Percentiles rank a stretch among this genome's conserved stretches.
Conservation (phyloP, 768 basidiomycete species). For the Tubosaeta sp. region DNA sequence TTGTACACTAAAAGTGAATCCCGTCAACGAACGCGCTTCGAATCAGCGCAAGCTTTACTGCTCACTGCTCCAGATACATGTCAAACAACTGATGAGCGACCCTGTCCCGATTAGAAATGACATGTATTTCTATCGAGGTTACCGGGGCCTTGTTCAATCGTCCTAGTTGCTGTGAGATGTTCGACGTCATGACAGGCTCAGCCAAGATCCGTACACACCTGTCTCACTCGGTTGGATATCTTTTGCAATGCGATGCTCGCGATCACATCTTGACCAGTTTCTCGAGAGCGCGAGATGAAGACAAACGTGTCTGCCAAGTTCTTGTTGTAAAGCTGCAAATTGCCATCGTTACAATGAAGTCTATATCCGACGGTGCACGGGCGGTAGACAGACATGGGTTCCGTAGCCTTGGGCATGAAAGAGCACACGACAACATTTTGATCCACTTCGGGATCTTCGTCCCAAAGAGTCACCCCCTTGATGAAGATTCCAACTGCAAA, state of each 20-base stretch:
- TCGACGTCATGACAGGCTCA: not conserved
- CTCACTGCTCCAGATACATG: slow-evolving; percentile 64
- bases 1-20: slow-evolving; percentile 35
- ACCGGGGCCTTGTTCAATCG: slow-evolving; percentile 50
- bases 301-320: slow-evolving; percentile 52
- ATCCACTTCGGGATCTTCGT: slow-evolving; percentile 53
- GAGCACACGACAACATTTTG: slow-evolving; percentile 60
- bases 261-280: slow-evolving; percentile 44
- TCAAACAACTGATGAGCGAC: slow-evolving; percentile 66
- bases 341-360: slow-evolving; percentile 52
- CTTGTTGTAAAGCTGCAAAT: slow-evolving; percentile 57
- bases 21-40: not conserved
- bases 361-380: slow-evolving; percentile 52
- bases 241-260: slow-evolving; percentile 62
- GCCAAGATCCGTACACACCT: slow-evolving; percentile 31
- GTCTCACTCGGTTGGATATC: slow-evolving; percentile 50
- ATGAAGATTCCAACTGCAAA: slow-evolving; percentile 64
- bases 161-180: slow-evolving; percentile 50
- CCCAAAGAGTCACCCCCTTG: slow-evolving; percentile 54
- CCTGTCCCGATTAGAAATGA: slow-evolving; percentile 64
- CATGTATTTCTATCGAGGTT: slow-evolving; percentile 56
- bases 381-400: slow-evolving; percentile 44
- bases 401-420: slow-evolving; percentile 52
- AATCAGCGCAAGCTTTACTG: slow-evolving; percentile 33
- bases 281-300: slow-evolving; percentile 46